Evolutionary conservation across 2,329 filamentous ascomycete genomes (phyloP).

Genomic region (Fusarium setosum): DNA sequence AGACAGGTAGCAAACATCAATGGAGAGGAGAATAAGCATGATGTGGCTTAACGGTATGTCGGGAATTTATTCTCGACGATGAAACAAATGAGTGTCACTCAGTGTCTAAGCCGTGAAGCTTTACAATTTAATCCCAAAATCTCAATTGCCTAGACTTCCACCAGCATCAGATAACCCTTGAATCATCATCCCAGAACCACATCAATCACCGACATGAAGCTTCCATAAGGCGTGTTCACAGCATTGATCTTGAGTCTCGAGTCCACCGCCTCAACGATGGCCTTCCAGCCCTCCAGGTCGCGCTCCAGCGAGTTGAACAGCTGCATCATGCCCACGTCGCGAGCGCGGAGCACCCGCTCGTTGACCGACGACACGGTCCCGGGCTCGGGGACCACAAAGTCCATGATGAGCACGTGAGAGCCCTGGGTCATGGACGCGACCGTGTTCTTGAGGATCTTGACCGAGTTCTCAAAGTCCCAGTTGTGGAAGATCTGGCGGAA

Average conservation of each 20-base stretch:
- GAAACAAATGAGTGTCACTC: too few relatives aligned
- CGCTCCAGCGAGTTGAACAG: constrained; percentile 53
- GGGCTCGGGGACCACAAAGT: constrained; percentile 41
- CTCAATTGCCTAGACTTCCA: too few relatives aligned
- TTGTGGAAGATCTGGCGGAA: constrained; percentile 66
- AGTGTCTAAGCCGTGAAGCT: too few relatives aligned
- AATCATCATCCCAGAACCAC: too few relatives aligned
- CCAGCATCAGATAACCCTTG: too few relatives aligned
- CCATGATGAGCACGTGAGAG: constrained; percentile 50
- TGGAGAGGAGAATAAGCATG: too few relatives aligned
- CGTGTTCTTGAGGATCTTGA: constrained; percentile 53
- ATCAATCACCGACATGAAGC: too few relatives aligned
- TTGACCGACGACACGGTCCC: constrained; percentile 38
- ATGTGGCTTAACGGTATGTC: too few relatives aligned
- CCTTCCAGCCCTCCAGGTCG: constrained; percentile 17
- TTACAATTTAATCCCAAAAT: too few relatives aligned
- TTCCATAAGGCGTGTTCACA: too few relatives aligned
- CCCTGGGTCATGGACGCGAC: constrained; percentile 58
- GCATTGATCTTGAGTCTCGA: constrained; percentile 25
- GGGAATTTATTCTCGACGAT: too few relatives aligned
- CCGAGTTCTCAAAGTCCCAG: constrained; percentile 59
- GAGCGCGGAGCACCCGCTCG: constrained; percentile 4
- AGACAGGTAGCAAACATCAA: too few relatives aligned
- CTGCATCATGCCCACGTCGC: constrained; percentile 59
- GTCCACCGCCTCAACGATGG: constrained; percentile 20